Evolutionary conservation across 352 stramenopile species (phyloP).

Genomic region (Pythium sp.): DNA sequence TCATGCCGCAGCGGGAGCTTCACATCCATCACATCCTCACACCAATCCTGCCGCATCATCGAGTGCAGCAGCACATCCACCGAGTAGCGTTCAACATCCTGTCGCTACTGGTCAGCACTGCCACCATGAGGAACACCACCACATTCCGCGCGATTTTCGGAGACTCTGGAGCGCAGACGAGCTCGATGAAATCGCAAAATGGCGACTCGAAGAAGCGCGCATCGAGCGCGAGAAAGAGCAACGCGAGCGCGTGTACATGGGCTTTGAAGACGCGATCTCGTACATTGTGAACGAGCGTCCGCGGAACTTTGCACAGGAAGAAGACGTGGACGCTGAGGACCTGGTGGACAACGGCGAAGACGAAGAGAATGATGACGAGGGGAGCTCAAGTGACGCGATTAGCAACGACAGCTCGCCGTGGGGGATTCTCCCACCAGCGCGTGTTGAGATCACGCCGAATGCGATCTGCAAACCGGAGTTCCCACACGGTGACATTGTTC

Average conservation of each 20-base stretch:
- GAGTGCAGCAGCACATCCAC: neutral
- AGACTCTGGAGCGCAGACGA: slow-evolving; percentile 66
- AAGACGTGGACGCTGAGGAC: slow-evolving; percentile 60
- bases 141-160: slow-evolving; percentile 60
- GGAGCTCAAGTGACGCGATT: neutral
- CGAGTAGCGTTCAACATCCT: slow-evolving; percentile 9
- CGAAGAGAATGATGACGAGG: slow-evolving; percentile 26
- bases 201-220: slow-evolving; percentile 51
- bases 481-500: slow-evolving; percentile 62
- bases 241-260: slow-evolving; percentile 56
- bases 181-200: slow-evolving; percentile 39
- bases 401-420: slow-evolving; percentile 46
- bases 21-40: neutral
- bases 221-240: slow-evolving; percentile 49
- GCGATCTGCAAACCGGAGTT: slow-evolving; percentile 49
- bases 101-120: neutral
- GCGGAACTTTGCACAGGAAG: slow-evolving; percentile 43
- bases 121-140: slow-evolving; percentile 13
- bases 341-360: slow-evolving; percentile 74
- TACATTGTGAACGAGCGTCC: slow-evolving; percentile 72
- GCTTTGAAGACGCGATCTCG: slow-evolving; percentile 68
- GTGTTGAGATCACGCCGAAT: slow-evolving; percentile 60
- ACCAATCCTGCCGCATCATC: neutral
- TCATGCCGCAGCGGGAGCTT: neutral
- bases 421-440: slow-evolving; percentile 43